These are phyloP conservation scores for Moniliella sp. DNA, from an alignment of 1,284 basidiomycete genomes.

Conservation along the genomic window DNA sequence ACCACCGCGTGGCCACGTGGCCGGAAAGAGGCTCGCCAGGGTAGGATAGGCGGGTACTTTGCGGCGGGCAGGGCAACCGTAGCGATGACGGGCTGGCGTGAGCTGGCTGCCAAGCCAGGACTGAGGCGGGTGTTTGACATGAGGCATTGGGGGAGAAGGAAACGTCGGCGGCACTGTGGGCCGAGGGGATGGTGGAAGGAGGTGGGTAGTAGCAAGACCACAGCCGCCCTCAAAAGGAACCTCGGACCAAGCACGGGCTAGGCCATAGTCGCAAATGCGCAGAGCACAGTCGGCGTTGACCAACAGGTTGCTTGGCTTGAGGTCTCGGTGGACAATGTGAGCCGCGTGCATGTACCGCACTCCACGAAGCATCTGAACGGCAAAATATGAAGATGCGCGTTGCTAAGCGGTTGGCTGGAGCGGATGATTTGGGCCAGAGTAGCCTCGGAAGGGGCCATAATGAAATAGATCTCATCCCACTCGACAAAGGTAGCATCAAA, in stretches of 20 bases:
- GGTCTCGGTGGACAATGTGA: constrained; percentile 27
- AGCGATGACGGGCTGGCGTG: too few relatives aligned
- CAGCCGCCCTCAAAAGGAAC: too few relatives aligned
- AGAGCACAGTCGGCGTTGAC: constrained; percentile 31
- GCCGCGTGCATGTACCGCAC: constrained; percentile 27
- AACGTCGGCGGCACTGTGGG: too few relatives aligned
- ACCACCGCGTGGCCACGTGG: constrained; percentile 32
- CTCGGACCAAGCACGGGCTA: constrained; percentile 21
- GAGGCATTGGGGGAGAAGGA: too few relatives aligned
- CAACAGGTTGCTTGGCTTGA: constrained; percentile 32
- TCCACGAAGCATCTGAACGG: constrained; percentile 26
- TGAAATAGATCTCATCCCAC: constrained; percentile 29
- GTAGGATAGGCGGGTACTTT: too few relatives aligned
- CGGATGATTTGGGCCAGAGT: constrained; percentile 30
- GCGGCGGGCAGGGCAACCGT: too few relatives aligned
- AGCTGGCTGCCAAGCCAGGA: too few relatives aligned
- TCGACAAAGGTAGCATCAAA: constrained; percentile 31
- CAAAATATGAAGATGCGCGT: constrained; percentile 29
- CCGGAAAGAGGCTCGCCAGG: constrained; percentile 29
- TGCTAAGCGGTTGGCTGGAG: constrained; percentile 22
- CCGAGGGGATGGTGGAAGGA: too few relatives aligned
- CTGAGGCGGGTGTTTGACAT: too few relatives aligned
- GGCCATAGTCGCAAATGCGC: constrained; percentile 27
- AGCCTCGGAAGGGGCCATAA: constrained; percentile 25
- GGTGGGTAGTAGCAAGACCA: too few relatives aligned